Percentiles rank a stretch among this genome's conserved stretches.
These are phyloP conservation scores for Entelexis sorbosivorans DNA, from an alignment of 1,139 yeast species.

Conservation along the genomic window DNA sequence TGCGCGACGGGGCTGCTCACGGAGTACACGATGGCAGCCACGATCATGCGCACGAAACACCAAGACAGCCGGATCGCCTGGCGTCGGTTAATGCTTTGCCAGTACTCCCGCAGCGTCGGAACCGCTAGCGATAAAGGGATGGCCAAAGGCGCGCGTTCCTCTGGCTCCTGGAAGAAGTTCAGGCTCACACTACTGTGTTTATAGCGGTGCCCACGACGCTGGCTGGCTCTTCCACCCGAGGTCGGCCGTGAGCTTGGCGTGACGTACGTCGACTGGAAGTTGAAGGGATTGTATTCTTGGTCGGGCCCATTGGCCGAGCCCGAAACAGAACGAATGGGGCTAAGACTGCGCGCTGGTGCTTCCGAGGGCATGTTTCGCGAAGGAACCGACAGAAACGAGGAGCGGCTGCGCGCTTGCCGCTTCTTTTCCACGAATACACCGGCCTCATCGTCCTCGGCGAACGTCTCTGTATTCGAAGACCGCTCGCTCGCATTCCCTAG, in stretches of 20 bases:
- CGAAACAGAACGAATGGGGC: conserved; percentile 18
- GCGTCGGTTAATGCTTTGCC: conserved; percentile 41
- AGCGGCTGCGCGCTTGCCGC: not conserved
- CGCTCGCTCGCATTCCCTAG: not conserved
- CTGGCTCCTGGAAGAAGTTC: conserved; percentile 91
- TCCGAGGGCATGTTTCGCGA: not conserved
- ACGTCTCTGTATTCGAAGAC: not conserved
- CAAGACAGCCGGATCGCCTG: conserved; percentile 54
- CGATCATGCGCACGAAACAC: conserved; percentile 52
- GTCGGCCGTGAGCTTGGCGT: conserved; percentile 21
- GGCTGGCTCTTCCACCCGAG: conserved; percentile 29
- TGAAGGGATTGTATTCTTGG: conserved; percentile 28
- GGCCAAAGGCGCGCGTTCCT: conserved; percentile 55
- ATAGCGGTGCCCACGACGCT: conserved; percentile 87
- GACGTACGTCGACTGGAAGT: conserved; percentile 29
- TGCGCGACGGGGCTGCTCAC: conserved; percentile 27
- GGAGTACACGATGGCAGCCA: conserved; percentile 45
- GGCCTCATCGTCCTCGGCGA: not conserved
- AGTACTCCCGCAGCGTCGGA: conserved; percentile 57
- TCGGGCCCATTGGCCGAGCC: conserved; percentile 12
- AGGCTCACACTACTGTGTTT: conserved; percentile 95
- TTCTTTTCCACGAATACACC: not conserved
- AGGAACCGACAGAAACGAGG: not conserved
- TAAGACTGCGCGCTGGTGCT: conserved; percentile 1
- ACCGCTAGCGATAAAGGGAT: conserved; percentile 73